Base-by-base conservation (phyloP, 2,329 filamentous ascomycete genomes). In the Fusarium buxicola region DNA sequence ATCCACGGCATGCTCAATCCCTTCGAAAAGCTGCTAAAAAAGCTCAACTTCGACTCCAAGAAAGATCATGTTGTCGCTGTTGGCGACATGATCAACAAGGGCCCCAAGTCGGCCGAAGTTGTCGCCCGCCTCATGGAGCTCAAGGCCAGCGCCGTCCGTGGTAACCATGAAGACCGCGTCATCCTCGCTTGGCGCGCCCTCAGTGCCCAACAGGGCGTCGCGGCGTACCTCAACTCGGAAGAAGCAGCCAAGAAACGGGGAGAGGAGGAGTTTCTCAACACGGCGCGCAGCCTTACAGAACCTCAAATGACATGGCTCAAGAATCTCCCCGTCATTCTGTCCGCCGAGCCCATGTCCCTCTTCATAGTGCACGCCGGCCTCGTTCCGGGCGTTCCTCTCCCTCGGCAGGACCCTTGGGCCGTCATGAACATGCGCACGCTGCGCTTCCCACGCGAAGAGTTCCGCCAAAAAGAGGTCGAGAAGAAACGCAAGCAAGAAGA, bases 371-470 rank as follows among this genome's bases (percentile, higher is more conserved):
- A 98, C 78, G 94, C 87, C 0, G 95, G 95, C 1, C 82, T 98
- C 3, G 88, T 95, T 0, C 92, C 94, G 0, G 90, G 88, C 6
- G 78, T 96, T 1, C 75, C 84, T 1, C 81, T 96, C 12, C 81
- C 89, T 40, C 80, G 84, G 47, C 94, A 89, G 68, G 84, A 97
- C 74, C 90, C 93, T 0, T 88, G 86, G 75, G 89, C 90, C 47
- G 90, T 91, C 35, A 97, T 97, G 93, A 95, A 92, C 73, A 96
- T 99, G 92, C 88, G 93, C 54, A 91, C 88, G 7, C 85, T 97
- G 50, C 82, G 91, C 66, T 82, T 81, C 64, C 78, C 88, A 7
- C 73, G 72, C 27, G 70, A 74, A 47, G 72, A 76, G 21, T 73
- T 77, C 25, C 75, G 76, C 79, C 62, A 80, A 69, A 60, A 76